phyloP scores from a whole-genome alignment of 2,329 filamentous ascomycete genomes.

The Malbranchea zuffiana region DNA sequence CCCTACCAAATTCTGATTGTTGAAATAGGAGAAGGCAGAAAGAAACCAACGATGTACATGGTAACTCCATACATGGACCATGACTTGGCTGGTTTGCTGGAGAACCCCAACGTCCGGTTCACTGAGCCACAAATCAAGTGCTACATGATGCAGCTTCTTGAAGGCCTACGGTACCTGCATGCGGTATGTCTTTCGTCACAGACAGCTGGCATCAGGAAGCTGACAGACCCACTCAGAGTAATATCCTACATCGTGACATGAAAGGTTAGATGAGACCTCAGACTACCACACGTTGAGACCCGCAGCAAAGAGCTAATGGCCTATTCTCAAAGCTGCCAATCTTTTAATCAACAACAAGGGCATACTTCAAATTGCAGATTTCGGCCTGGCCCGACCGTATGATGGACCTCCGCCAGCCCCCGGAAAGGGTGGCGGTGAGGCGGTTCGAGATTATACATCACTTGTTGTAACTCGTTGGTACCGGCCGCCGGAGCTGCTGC shows the following conservation, averaged over 20 bases:
- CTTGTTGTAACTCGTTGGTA: constrained; percentile 97
- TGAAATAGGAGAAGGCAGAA: constrained; percentile 58
- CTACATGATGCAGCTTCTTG: constrained; percentile 86
- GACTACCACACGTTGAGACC: background rate
- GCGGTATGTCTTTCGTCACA: constrained; percentile 48
- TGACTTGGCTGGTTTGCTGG: constrained; percentile 90
- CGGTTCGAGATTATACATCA: constrained; percentile 85
- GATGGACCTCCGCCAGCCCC: constrained; percentile 69
- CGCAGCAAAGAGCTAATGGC: constrained; percentile 2
- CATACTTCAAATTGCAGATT: constrained; percentile 92
- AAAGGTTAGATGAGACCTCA: constrained; percentile 52
- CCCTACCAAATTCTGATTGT: constrained; percentile 18
- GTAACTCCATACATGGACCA: constrained; percentile 98
- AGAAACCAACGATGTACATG: constrained; percentile 85
- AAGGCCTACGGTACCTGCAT: constrained; percentile 83
- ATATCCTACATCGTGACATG: constrained; percentile 95
- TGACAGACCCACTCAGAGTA: constrained; percentile 36
- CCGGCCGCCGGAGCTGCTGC: constrained; percentile 78
- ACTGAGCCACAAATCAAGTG: constrained; percentile 91
- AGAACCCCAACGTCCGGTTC: constrained; percentile 83
- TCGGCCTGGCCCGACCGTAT: constrained; percentile 86
- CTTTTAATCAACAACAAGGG: constrained; percentile 90
- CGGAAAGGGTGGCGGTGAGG: constrained; percentile 71
- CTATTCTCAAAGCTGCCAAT: constrained; percentile 60
- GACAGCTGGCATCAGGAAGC: background rate